These are phyloP conservation scores for Mycena chlorophos DNA, from an alignment of 768 basidiomycete genomes.

Conservation along the genomic window DNA sequence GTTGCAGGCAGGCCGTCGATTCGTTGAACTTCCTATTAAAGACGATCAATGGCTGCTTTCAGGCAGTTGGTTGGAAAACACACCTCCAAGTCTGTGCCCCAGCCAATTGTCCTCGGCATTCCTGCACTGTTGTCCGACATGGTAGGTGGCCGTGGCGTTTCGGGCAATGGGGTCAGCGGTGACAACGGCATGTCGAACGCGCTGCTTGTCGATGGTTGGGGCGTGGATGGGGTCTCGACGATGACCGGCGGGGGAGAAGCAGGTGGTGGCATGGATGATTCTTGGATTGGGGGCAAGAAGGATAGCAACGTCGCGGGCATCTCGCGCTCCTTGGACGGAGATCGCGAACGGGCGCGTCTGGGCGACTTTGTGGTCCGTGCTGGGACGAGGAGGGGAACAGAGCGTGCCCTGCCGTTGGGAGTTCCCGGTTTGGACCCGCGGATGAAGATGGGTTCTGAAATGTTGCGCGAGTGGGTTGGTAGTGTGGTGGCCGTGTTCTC, in stretches of 20 bases:
- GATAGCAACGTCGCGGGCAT: conserved; percentile 27
- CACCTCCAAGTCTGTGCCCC: conserved; percentile 24
- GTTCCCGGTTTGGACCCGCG: conserved; percentile 29
- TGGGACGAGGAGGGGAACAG: conserved; percentile 48
- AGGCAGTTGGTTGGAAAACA: neutral
- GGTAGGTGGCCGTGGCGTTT: conserved; percentile 40
- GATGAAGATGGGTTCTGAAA: conserved; percentile 35
- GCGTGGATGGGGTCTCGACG: conserved; percentile 27
- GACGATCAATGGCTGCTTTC: neutral
- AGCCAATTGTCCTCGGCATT: conserved; percentile 25
- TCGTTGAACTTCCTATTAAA: conserved; percentile 13
- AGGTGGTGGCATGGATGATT: conserved; percentile 20
- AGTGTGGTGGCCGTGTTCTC: conserved; percentile 17
- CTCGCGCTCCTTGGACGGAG: conserved; percentile 44
- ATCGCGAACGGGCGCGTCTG: conserved; percentile 38
- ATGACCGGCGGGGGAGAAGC: conserved; percentile 2
- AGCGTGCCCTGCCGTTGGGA: conserved; percentile 38
- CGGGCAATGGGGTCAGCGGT: conserved; percentile 53
- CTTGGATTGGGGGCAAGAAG: conserved; percentile 32
- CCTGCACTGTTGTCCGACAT: conserved; percentile 14
- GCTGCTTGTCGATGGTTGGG: conserved; percentile 10
- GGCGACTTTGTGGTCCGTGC: conserved; percentile 43
- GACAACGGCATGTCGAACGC: conserved; percentile 33
- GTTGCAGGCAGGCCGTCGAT: conserved; percentile 14
- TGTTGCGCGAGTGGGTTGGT: conserved; percentile 34